Evolutionary conservation across 306 rosid species (phyloP), one percentile per base, ranked within the genome.

Genomic region (Hylodesmum podocarpum): DNA sequence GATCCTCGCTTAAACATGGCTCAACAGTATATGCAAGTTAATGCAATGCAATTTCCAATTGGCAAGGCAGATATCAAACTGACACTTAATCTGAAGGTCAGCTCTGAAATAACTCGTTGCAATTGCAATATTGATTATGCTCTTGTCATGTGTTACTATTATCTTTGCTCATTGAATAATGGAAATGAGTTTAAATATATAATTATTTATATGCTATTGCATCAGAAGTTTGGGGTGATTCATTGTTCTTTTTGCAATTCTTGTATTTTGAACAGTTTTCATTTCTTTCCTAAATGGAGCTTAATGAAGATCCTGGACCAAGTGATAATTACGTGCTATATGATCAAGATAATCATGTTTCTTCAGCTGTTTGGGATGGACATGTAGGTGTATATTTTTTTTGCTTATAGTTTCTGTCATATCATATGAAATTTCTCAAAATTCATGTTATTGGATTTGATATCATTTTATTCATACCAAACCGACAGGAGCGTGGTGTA

Each of bases 301-400:
- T 84, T 64, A 76, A 37, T 75, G 82, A 80, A 72, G 87, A 91
- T 80, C 98, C 97, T 8, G 96, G 96, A 51, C 98, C 98, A 69
- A 75, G 79, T 46, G 88, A 91, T 80, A 88, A 83, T 73, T 81
- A 83, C 43, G 87, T 94, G 34, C 98, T 94, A 40, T 83, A 90
- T 80, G 97, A 94, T 82, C 98, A 94, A 88, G 98, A 91, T 44
- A 94, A 85, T 62, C 98, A 91, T 73, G 89, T 94, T 66, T 91
- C 93, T 70, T 94, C 97, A n/a, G 97, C 97, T 43, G 82, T 94
- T 77, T 94, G 98, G 97, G 94, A 91, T 81, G 98, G 98, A 43
- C 91, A 91, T 92, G 98, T 91, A 67, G 55, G 75, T 74, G 36
- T 14, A 34, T 10, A 46, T 70, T 64, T 37, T 65, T n/a, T 62